Evolutionary conservation across 139 green algal genomes (phyloP).

Genomic region (Pedinophyceae sp.): DNA sequence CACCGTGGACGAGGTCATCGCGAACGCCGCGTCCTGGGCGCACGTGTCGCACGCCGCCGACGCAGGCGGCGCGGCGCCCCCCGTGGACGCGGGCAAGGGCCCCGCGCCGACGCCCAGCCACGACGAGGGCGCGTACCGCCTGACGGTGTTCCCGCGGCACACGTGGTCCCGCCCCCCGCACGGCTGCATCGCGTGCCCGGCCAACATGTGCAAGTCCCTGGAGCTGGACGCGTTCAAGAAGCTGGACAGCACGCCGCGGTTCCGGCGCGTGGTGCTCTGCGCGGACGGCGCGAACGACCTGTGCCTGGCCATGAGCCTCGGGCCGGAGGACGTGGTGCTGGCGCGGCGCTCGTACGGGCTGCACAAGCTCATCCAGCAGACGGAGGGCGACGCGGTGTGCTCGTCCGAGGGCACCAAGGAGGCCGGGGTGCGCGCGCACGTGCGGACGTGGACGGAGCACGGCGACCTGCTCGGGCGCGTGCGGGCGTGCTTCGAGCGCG

Average conservation of each 20-base stretch:
- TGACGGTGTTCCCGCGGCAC: conserved; percentile 10
- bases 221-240: conserved; percentile 34
- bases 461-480: background rate
- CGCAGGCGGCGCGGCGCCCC: background rate
- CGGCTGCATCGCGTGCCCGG: conserved; percentile 48
- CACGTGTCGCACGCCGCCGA: conserved; percentile 8
- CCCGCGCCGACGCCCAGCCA: background rate
- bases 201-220: conserved; percentile 63
- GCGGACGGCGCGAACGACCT: conserved; percentile 68
- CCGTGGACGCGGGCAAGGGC: background rate
- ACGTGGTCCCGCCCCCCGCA: conserved; percentile 12
- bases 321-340: conserved; percentile 40
- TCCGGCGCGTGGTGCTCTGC: conserved; percentile 32
- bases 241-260: conserved; percentile 2
- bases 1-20: conserved; percentile 39
- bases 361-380: conserved; percentile 1
- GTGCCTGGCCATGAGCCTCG: conserved; percentile 49
- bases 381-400: background rate
- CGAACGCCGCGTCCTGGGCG: conserved; percentile 43
- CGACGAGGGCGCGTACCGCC: background rate
- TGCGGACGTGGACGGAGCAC: background rate
- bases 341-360: conserved; percentile 20
- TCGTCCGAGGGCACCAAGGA: background rate
- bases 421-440: background rate
- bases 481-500: no score